These are phyloP conservation scores for Diaporthe sp. DNA, from an alignment of 2,329 filamentous ascomycete species.

Conservation along the genomic window DNA sequence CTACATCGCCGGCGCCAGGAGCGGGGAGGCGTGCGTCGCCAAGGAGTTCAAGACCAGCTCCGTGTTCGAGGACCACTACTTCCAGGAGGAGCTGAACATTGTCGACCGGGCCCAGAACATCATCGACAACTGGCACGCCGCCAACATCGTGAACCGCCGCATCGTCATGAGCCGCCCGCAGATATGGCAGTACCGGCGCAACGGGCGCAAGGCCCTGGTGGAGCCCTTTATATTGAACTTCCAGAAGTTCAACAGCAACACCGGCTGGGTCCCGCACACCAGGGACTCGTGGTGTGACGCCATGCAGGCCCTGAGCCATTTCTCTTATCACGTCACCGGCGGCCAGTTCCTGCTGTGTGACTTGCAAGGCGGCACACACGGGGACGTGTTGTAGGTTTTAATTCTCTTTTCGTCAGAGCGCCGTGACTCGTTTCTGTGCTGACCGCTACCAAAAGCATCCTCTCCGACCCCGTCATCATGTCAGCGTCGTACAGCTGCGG, in stretches of 20 bases:
- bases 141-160: constrained; percentile 46
- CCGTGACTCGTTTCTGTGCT: neutral
- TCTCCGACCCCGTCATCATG: constrained; percentile 58
- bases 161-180: constrained; percentile 54
- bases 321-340: constrained; percentile 55
- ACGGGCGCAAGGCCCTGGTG: constrained; percentile 46
- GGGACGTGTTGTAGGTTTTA: constrained; percentile 37
- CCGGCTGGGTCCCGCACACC: constrained; percentile 52
- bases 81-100: constrained; percentile 35
- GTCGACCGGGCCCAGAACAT: constrained; percentile 30
- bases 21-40: constrained; percentile 29
- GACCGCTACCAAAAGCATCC: constrained; percentile 45
- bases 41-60: constrained; percentile 37
- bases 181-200: constrained; percentile 49
- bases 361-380: constrained; percentile 58
- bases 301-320: constrained; percentile 61
- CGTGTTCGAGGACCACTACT: constrained; percentile 35
- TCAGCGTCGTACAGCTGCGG: constrained; percentile 54
- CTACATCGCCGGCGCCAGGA: constrained; percentile 23
- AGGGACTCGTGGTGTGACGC: constrained; percentile 49
- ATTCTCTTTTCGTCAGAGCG: neutral
- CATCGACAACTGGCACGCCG: constrained; percentile 33
- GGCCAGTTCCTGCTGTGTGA: constrained; percentile 57
- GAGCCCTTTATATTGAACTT: constrained; percentile 59
- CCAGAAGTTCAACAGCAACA: constrained; percentile 60